Conservation (phyloP, 352 stramenopile species). For the Phytophthora syringae region DNA sequence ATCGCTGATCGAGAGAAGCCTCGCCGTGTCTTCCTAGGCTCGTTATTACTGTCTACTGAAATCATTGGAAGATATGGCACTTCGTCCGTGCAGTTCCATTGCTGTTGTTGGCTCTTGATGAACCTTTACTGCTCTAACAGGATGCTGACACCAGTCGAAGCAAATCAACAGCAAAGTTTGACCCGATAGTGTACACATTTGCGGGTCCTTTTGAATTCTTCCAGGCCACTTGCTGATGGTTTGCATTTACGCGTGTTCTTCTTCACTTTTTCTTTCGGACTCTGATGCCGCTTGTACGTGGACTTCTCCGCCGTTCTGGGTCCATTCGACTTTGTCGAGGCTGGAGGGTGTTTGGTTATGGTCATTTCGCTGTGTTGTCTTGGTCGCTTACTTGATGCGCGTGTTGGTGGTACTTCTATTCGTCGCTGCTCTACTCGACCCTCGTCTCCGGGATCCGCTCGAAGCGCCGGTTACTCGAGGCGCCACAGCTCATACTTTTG, state of each 20-base stretch:
- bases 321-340: conserved; percentile 37
- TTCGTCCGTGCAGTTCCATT: conserved; percentile 30
- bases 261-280: conserved; percentile 12
- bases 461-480: conserved; percentile 49
- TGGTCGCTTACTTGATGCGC: conserved; percentile 24
- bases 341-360: conserved; percentile 4
- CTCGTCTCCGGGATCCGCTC: conserved; percentile 70
- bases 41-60: conserved; percentile 3
- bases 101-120: conserved; percentile 12
- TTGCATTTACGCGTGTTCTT: conserved; percentile 9
- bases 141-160: conserved; percentile 1
- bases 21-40: conserved; percentile 1
- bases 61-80: conserved; percentile 23
- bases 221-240: conserved; percentile 7
- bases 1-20: conserved; percentile 9
- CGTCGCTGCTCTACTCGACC: conserved; percentile 52
- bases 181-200: conserved; percentile 28
- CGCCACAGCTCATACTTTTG: conserved; percentile 58
- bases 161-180: conserved; percentile 12
- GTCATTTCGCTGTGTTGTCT: conserved; percentile 31
- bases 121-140: conserved; percentile 11
- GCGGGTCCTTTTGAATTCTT: conserved; percentile 17
- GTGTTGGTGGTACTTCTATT: conserved; percentile 31
- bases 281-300: conserved; percentile 36
- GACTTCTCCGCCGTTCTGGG: conserved; percentile 39